Evolutionary conservation across 495 filamentous ascomycete species (phyloP), one percentile per base, ranked within the genome.

Genomic region (Echria macrotheca): DNA sequence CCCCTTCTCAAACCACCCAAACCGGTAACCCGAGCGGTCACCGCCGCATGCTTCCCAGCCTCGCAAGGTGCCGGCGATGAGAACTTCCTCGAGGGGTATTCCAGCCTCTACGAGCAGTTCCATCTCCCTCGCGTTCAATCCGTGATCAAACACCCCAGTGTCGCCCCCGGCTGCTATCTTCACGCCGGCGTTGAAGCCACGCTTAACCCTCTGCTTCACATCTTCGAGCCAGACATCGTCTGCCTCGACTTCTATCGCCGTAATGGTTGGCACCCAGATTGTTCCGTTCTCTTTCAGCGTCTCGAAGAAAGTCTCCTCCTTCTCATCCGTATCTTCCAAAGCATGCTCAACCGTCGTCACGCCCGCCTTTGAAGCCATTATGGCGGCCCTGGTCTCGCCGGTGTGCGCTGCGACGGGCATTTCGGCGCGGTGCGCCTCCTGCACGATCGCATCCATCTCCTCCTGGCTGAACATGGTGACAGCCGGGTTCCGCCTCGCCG

Each of bases 41-140:
- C 60, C 66, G 0, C 76, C 76, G 44, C 75, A 78, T 2, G 73
- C 68, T 29, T 75, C 66, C 76, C 76, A 80, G 0, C 76, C 76
- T 22, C 59, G 58, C 10, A 76, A 44, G 0, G 73, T 78, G 14
- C 60, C 67, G 24, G 71, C 67, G 14, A 66, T 65, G 26, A 79
- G 58, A 0, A 69, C 64, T 33, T 76, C 72, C 41, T 63, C 70
- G 1, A 78, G 32, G 0, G 74, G 69, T 12, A 80, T 57, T 3
- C 73, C 76, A n/a, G 72, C 70, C 25, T 76, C 61, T 3, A 69
- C 44, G 67, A 80, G 66, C 7, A 79, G 41, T 55, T 79, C 75
- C 31, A 78, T 26, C 56, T 79, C 76, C 0, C 73, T 45, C 2
- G 48, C 66, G 47, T 77, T 77, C 28, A 73, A 62, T 0, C 76